Percentiles rank a stretch among this genome's conserved stretches.
Evolutionary conservation across 441 rosid species (phyloP).

Genomic region (Corymbia calophylla): DNA sequence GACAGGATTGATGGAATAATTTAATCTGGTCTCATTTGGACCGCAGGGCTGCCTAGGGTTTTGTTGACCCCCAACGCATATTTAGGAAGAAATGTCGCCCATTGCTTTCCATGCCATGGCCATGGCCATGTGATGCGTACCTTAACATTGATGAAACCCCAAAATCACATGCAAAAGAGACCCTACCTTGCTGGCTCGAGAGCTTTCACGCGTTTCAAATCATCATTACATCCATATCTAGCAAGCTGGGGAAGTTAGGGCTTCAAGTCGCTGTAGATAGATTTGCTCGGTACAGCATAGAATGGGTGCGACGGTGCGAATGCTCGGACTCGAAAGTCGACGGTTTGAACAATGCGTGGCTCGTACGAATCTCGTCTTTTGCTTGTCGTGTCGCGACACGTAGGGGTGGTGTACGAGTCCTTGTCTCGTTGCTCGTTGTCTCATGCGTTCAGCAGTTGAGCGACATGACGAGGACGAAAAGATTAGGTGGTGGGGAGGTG

Average conservation of each 20-base stretch:
- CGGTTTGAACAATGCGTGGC: background rate
- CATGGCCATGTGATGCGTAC: background rate
- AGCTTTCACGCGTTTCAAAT: background rate
- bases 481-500: background rate
- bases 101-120: background rate
- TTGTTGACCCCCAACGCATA: background rate
- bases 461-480: background rate
- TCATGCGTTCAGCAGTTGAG: background rate
- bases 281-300: background rate
- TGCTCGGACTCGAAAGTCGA: background rate
- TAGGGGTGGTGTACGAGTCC: background rate
- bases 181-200: background rate
- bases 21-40: background rate
- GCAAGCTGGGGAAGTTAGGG: background rate
- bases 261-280: background rate
- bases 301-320: background rate
- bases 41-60: background rate
- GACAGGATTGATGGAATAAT: background rate
- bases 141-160: background rate
- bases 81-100: background rate
- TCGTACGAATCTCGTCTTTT: background rate
- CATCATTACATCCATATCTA: background rate
- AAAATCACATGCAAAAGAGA: background rate
- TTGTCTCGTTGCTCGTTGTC: background rate
- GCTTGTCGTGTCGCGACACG: background rate